Conservation (phyloP, 345 rosid species). For the Jatropha curcas region DNA sequence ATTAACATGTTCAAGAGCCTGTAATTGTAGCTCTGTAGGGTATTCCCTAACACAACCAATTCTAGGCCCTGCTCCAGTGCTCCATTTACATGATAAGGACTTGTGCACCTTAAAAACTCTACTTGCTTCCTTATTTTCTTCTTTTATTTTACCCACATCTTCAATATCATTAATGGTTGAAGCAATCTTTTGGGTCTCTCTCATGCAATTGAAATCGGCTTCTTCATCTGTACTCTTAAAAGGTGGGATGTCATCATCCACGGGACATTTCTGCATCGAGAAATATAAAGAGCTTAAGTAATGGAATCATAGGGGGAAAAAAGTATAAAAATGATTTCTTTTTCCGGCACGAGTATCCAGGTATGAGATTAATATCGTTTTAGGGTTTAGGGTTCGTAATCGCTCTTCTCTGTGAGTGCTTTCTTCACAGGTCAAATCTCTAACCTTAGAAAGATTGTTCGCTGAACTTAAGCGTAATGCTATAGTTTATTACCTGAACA, state of each 20-base stretch:
- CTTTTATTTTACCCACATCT: neutral
- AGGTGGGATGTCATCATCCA: conserved; percentile 53
- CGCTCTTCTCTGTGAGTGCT: no score
- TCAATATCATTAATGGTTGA: no score
- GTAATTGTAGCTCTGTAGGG: conserved; percentile 37
- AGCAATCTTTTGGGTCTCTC: neutral
- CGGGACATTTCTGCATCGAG: conserved; percentile 44
- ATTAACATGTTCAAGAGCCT: conserved; percentile 44
- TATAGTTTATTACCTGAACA: conserved; percentile 49
- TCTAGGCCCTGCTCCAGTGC: conserved; percentile 45
- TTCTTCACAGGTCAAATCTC: no score
- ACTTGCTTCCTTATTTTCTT: neutral
- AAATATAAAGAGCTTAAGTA: neutral
- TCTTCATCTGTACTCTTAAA: neutral
- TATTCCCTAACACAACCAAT: conserved; percentile 46
- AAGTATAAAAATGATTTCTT: no score
- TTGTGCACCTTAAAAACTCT: neutral
- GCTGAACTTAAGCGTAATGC: no score
- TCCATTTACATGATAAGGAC: conserved; percentile 33
- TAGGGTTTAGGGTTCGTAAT: no score
- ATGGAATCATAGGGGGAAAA: neutral
- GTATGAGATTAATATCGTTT: neutral
- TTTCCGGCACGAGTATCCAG: neutral
- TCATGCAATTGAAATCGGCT: neutral
- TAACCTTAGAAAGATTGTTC: no score